Evolutionary conservation across 1,284 basidiomycete genomes (phyloP), one percentile per base, ranked within the genome.

Genomic region (Ustilago sp.): DNA sequence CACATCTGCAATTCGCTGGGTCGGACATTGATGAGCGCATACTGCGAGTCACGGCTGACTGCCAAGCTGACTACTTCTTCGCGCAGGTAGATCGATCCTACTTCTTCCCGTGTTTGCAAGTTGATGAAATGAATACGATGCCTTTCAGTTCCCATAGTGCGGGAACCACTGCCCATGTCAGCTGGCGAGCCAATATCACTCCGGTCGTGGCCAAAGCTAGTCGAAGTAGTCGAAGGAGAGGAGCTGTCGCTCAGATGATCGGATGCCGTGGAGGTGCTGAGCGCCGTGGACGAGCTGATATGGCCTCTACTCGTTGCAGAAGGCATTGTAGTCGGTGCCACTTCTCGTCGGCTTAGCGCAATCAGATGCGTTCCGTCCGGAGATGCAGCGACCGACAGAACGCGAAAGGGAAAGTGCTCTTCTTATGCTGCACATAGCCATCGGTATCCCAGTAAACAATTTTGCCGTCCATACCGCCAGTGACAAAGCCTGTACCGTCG

Each of bases 401-500:
- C 89, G 69, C 96, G 93, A 94, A 92, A n/a, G 91, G 89, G n/a
- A 90, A 89, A 36, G 89, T 88, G 11, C 88, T 89, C 91, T 93
- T 94, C 59, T 89, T 89, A 63, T 92, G 90, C 53, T 89, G 88
- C 68, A 91, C 87, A 71, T 89, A 90, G 23, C 95, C 95, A 67
- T 92, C 53, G 0, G 53, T 9, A 41, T 68, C 70, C 93, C 95
- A 98, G 75, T 93, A 90, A 48, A 93, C 90, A 63, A 99, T 91
- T 86, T 91, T 92, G 75, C 91, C 91, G 86, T 99, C 96, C 87
- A 97, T 89, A 47, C 93, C 93, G 52, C 93, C 93, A 5, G 94
- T 97, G 71, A 98, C 90, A 85, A 98, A 98, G 12, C 93, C 93
- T 17, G 91, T 91, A 36, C 93, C 92, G 85, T 97, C 92, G 9